Evolutionary conservation across 176 grass and related monocot species (phyloP).

Genomic region (Oryza punctata): DNA sequence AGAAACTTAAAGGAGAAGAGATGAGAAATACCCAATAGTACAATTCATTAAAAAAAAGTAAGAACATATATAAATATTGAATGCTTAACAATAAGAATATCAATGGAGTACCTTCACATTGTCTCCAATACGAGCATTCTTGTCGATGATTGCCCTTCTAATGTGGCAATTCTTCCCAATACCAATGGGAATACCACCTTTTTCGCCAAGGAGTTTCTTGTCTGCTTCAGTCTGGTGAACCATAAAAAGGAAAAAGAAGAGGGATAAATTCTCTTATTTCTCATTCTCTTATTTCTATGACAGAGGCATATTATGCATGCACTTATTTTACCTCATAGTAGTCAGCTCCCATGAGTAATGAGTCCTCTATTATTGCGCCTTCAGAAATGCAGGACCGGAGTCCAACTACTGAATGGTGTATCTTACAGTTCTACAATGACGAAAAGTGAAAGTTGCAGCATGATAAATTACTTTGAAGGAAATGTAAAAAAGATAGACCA

Average conservation of each 20-base stretch:
- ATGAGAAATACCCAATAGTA: slow-evolving; percentile 4
- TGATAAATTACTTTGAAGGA: slow-evolving; percentile 30
- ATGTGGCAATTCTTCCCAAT: slow-evolving; percentile 86
- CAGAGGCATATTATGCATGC: slow-evolving; percentile 26
- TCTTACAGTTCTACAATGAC: slow-evolving; percentile 76
- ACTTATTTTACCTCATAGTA: slow-evolving; percentile 87
- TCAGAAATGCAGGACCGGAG: slow-evolving; percentile 96
- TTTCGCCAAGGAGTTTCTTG: slow-evolving; percentile 65
- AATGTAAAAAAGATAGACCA: slow-evolving; percentile 18
- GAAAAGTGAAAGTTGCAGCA: slow-evolving; percentile 13
- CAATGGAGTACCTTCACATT: slow-evolving; percentile 71
- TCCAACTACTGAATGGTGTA: slow-evolving; percentile 94
- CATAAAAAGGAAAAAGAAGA: not conserved
- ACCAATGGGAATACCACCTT: slow-evolving; percentile 87
- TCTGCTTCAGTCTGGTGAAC: slow-evolving; percentile 74
- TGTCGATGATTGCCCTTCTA: slow-evolving; percentile 95
- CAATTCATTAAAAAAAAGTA: not conserved
- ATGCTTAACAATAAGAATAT: slow-evolving; percentile 16
- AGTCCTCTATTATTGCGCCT: slow-evolving; percentile 91
- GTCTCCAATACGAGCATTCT: slow-evolving; percentile 97
- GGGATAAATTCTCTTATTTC: slow-evolving; percentile 23
- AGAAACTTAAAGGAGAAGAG: slow-evolving; percentile 8
- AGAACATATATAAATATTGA: not conserved
- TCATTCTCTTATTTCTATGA: slow-evolving; percentile 13
- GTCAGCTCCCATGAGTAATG: slow-evolving; percentile 95